These are phyloP conservation scores for Salix udensis DNA, from an alignment of 345 rosid species.

Conservation along the genomic window DNA sequence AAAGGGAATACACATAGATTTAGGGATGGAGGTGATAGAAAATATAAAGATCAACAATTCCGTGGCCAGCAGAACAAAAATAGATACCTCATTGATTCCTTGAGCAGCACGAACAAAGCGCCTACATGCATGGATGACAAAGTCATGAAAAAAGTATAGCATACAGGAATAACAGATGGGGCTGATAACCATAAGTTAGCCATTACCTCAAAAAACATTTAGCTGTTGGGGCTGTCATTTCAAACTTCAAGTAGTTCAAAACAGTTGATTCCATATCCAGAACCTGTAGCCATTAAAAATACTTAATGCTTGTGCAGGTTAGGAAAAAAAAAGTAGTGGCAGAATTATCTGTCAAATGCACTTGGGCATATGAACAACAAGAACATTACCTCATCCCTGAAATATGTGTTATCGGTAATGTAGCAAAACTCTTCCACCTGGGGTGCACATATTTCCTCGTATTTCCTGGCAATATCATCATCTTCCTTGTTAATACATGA, in stretches of 20 bases:
- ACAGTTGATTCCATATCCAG: conserved; percentile 88
- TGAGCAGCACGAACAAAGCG: conserved; percentile 89
- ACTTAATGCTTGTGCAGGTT: background rate
- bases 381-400: conserved; percentile 64
- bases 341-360: background rate
- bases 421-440: conserved; percentile 92
- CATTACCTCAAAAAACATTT: conserved; percentile 82
- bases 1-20: background rate
- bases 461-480: conserved; percentile 50
- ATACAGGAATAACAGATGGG: background rate
- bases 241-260: conserved; percentile 81
- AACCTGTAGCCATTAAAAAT: conserved; percentile 40
- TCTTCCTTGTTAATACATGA: conserved; percentile 10
- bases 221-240: conserved; percentile 83
- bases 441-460: conserved; percentile 89
- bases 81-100: conserved; percentile 64
- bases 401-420: conserved; percentile 91
- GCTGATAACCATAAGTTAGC: background rate
- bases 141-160: conserved; percentile 8
- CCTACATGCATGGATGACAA: conserved; percentile 36
- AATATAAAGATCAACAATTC: background rate
- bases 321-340: background rate
- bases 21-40: background rate
- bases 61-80: background rate
- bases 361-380: background rate